phyloP scores from a whole-genome alignment of 495 filamentous ascomycete species.

The Neurospora sp. region DNA sequence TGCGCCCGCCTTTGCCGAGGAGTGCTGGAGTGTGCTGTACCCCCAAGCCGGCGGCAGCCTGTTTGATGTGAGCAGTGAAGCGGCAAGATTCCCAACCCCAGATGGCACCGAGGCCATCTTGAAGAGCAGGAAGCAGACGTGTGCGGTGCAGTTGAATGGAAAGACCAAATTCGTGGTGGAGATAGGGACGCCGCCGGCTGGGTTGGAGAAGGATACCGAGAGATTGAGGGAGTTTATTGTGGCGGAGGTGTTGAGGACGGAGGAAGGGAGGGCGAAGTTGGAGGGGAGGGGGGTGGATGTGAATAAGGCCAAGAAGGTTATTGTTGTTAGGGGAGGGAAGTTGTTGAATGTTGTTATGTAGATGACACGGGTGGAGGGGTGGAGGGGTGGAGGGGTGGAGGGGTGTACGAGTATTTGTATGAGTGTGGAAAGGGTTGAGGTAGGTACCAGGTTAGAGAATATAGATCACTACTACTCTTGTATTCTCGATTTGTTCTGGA shows the following conservation, averaged over 20 bases:
- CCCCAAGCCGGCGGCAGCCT: slow-evolving; percentile 14
- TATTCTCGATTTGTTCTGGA: too few relatives aligned
- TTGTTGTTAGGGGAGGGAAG: slow-evolving; percentile 42
- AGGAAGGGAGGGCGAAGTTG: slow-evolving; percentile 41
- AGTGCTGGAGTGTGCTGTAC: slow-evolving; percentile 54
- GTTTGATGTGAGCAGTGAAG: slow-evolving; percentile 24
- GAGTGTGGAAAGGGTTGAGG: too few relatives aligned
- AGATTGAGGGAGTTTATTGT: slow-evolving; percentile 48
- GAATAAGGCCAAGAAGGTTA: slow-evolving; percentile 34
- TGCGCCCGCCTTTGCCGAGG: slow-evolving; percentile 66
- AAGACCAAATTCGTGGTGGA: slow-evolving; percentile 56
- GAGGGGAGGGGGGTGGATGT: slow-evolving; percentile 20
- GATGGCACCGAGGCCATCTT: slow-evolving; percentile 38
- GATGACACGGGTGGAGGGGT: neutral
- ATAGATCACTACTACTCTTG: too few relatives aligned
- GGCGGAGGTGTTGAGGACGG: slow-evolving; percentile 29
- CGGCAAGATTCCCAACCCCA: slow-evolving; percentile 39
- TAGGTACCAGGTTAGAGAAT: too few relatives aligned
- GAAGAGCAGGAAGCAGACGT: slow-evolving; percentile 26
- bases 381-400: too few relatives aligned
- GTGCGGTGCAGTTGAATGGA: slow-evolving; percentile 69
- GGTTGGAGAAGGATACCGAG: slow-evolving; percentile 16
- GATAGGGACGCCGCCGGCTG: slow-evolving; percentile 32
- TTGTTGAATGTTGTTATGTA: slow-evolving; percentile 49
- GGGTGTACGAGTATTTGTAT: too few relatives aligned